phyloP scores from a whole-genome alignment of 176 grass and related monocot species.

The Aegilops umbellulata region DNA sequence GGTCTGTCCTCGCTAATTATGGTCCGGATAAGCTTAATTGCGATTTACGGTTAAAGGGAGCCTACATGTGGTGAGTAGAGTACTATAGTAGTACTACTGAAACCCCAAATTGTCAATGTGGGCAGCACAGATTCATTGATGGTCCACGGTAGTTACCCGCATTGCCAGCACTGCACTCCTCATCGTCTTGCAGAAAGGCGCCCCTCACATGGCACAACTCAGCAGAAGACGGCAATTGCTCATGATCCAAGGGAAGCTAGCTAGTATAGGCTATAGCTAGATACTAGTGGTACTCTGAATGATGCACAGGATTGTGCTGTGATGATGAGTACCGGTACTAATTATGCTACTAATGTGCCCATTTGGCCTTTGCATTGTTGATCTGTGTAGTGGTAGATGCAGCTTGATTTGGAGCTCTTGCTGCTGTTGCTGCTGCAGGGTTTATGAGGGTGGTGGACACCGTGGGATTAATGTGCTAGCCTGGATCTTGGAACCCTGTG shows the following conservation, averaged over 20 bases:
- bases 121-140: not conserved
- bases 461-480: conserved; percentile 31
- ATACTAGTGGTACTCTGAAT: not conserved
- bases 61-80: conserved; percentile 42
- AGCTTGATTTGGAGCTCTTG: not conserved
- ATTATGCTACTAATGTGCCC: not conserved
- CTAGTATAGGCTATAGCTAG: not conserved
- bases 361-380: not conserved
- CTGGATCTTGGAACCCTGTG: conserved; percentile 32
- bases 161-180: not conserved
- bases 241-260: conserved; percentile 27
- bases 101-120: conserved; percentile 17
- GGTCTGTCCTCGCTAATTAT: not conserved
- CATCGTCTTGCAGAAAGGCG: conserved; percentile 8
- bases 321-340: not conserved
- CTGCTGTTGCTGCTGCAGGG: not conserved
- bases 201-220: conserved; percentile 28
- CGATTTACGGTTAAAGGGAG: not conserved
- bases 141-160: not conserved
- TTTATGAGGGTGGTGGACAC: conserved; percentile 28
- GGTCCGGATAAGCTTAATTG: not conserved
- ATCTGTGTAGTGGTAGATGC: not conserved
- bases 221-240: not conserved
- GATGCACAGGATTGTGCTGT: not conserved
- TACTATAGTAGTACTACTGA: too few species aligned